phyloP scores from a whole-genome alignment of 2,329 filamentous ascomycete genomes.

The Talaromyces rugulosus region DNA sequence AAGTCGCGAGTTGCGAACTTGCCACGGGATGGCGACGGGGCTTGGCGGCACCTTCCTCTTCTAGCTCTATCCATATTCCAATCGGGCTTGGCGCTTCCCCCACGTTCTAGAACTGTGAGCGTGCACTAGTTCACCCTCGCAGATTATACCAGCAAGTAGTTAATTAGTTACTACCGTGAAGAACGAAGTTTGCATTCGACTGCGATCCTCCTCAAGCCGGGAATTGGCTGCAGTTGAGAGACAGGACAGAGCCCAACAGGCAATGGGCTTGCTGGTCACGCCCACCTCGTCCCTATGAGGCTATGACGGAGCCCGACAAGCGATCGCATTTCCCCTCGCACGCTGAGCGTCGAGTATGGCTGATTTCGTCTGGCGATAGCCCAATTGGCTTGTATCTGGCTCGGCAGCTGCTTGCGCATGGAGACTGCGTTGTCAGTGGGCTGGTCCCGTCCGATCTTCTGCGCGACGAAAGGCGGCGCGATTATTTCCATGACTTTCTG shows the following conservation, averaged over 20 bases:
- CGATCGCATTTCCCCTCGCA: slow-evolving; percentile 54
- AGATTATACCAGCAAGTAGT: neutral
- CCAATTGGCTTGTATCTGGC: slow-evolving; percentile 80
- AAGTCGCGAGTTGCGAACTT: neutral
- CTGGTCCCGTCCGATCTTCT: slow-evolving; percentile 75
- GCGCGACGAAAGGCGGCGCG: slow-evolving; percentile 64
- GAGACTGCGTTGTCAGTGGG: slow-evolving; percentile 84
- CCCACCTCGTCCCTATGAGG: slow-evolving; percentile 18
- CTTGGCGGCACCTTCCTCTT: neutral
- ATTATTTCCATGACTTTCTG: slow-evolving; percentile 76
- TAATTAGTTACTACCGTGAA: neutral
- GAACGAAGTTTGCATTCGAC: neutral
- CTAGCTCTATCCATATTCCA: neutral
- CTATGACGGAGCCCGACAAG: slow-evolving; percentile 35
- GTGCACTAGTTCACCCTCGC: neutral
- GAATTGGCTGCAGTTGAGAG: neutral
- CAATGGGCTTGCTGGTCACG: slow-evolving; percentile 19
- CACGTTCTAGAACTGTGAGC: slow-evolving; percentile 2
- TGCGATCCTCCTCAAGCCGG: neutral
- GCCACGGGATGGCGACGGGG: neutral
- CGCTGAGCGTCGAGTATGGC: slow-evolving; percentile 78
- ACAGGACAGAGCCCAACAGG: neutral
- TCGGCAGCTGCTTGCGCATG: slow-evolving; percentile 77
- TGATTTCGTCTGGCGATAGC: slow-evolving; percentile 81
- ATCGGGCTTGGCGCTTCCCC: neutral